A percentile compares a stretch with the other conserved stretches of the same genome.
phyloP scores from a whole-genome alignment of 139 green algal genomes.

The Tetradesmus lagerheimii region DNA sequence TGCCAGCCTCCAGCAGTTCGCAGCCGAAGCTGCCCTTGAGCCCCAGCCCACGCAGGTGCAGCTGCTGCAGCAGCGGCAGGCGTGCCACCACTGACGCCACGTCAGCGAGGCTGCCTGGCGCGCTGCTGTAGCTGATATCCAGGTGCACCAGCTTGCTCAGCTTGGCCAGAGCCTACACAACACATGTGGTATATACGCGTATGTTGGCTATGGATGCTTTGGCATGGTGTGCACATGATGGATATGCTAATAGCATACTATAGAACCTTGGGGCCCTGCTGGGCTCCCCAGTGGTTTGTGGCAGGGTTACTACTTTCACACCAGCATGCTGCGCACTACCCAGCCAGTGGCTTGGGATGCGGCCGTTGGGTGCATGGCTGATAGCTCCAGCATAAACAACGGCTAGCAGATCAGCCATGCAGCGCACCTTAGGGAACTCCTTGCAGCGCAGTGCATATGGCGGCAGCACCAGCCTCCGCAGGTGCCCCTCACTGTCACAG shows the following conservation, averaged over 20 bases:
- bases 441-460: constrained; percentile 32
- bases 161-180: neutral
- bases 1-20: constrained; percentile 7
- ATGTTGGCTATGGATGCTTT: too few relatives aligned
- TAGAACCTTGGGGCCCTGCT: too few relatives aligned
- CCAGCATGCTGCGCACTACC: too few relatives aligned
- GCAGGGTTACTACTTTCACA: too few relatives aligned
- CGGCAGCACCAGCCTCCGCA: constrained; percentile 29
- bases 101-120: neutral
- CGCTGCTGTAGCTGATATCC: constrained; percentile 33
- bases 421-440: constrained; percentile 1
- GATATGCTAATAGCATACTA: too few relatives aligned
- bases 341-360: too few relatives aligned
- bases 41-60: constrained; percentile 27
- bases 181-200: neutral
- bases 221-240: too few relatives aligned
- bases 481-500: constrained; percentile 10
- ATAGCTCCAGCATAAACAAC: too few relatives aligned
- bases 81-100: neutral
- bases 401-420: neutral
- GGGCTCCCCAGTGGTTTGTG: too few relatives aligned
- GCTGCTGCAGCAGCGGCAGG: constrained; percentile 28
- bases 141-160: constrained; percentile 29
- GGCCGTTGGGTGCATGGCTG: too few relatives aligned
- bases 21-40: constrained; percentile 1